Evolutionary conservation across 805 yeast species (phyloP).

Genomic region (Nakazawaea laoshanensis): DNA sequence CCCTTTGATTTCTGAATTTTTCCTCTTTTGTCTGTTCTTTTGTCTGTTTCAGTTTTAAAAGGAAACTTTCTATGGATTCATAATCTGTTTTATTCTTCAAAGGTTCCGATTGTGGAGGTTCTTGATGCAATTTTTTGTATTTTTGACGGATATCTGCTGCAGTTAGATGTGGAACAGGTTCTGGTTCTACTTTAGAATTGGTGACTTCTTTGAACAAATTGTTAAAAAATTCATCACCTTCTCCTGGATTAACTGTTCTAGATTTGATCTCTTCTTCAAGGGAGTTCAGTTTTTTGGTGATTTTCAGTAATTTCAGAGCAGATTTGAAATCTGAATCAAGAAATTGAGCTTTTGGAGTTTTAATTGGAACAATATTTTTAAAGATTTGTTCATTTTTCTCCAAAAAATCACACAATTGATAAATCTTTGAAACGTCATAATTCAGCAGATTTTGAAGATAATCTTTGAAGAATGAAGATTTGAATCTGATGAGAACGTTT

Average conservation of each 20-base stretch:
- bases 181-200: not conserved
- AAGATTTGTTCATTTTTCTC: not conserved
- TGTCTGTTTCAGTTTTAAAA: slow-evolving; percentile 32
- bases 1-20: slow-evolving; percentile 36
- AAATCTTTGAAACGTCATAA: slow-evolving; percentile 4
- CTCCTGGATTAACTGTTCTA: not conserved
- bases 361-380: no score
- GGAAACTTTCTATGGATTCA: slow-evolving; percentile 28
- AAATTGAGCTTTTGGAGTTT: no score
- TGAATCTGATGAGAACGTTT: slow-evolving; percentile 5
- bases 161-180: not conserved
- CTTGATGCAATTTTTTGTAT: slow-evolving; percentile 2
- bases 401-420: slow-evolving; percentile 10
- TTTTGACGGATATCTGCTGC: slow-evolving; percentile 5
- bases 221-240: not conserved
- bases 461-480: slow-evolving; percentile 2
- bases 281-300: not conserved
- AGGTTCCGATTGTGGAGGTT: not conserved
- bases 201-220: slow-evolving; percentile 2
- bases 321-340: slow-evolving; percentile 3
- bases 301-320: slow-evolving; percentile 1
- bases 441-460: not conserved
- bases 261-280: slow-evolving; percentile 7
- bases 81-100: slow-evolving; percentile 3
- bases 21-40: slow-evolving; percentile 32